Conservation (phyloP, 2,329 filamentous ascomycete genomes). For the Colletotrichum sublineola region DNA sequence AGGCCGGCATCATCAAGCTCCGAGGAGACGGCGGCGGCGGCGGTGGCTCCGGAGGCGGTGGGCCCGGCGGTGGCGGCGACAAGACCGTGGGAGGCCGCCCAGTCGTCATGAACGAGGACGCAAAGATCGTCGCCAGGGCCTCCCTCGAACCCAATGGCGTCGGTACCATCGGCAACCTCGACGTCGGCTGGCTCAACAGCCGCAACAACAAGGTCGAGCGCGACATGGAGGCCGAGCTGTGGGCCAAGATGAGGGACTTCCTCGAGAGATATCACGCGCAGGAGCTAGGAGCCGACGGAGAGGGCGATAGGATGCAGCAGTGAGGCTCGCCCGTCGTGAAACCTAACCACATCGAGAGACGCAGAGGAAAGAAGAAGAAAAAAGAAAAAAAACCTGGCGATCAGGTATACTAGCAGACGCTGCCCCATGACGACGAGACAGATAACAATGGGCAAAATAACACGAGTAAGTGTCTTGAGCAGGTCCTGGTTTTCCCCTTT, state of each 20-base stretch:
- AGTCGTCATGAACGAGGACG: conserved; percentile 43
- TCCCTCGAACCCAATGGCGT: conserved; percentile 67
- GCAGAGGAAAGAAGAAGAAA: background rate
- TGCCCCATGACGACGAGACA: background rate
- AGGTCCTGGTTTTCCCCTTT: background rate
- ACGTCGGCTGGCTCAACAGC: conserved; percentile 92
- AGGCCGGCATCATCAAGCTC: conserved; percentile 79
- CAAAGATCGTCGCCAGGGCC: conserved; percentile 47
- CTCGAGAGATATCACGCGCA: conserved; percentile 49
- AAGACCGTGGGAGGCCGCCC: conserved; percentile 43
- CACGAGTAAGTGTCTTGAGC: background rate
- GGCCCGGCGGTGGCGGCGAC: background rate
- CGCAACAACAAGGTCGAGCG: conserved; percentile 84
- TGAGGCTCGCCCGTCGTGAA: conserved; percentile 6
- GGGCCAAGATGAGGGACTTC: conserved; percentile 62
- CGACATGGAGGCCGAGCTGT: conserved; percentile 86
- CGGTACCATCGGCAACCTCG: conserved; percentile 72
- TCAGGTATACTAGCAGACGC: background rate
- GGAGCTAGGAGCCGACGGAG: conserved; percentile 27
- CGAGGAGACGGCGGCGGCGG: conserved; percentile 46
- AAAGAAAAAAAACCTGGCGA: background rate
- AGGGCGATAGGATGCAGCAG: conserved; percentile 40
- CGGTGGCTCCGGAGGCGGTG: background rate
- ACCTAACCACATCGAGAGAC: background rate
- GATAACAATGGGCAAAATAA: background rate